A percentile compares a stretch with the other conserved stretches of the same genome.
Conservation (phyloP, 805 yeast genomes). For the Ogataea dorogensis region DNA sequence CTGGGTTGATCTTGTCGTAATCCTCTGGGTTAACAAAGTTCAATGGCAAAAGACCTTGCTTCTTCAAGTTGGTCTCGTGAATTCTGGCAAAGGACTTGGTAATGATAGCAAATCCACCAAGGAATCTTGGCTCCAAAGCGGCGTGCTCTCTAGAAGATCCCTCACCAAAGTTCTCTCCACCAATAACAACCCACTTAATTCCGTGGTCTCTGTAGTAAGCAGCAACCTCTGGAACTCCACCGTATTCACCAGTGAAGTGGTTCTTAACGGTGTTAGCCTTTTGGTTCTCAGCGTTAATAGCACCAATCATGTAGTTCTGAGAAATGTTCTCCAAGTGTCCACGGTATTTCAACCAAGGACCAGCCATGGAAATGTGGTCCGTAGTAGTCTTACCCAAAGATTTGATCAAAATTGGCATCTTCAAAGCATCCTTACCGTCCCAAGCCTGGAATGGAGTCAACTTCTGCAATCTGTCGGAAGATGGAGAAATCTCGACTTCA, state of each 20-base stretch:
- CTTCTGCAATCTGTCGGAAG: conserved; percentile 93
- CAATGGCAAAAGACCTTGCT: conserved; percentile 97
- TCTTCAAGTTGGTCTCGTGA: conserved; percentile 99
- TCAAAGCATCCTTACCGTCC: conserved; percentile 91
- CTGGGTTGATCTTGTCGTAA: conserved; percentile 90
- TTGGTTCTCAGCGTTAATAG: conserved; percentile 92
- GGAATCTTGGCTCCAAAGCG: conserved; percentile 98
- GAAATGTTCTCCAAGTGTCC: conserved; percentile 99
- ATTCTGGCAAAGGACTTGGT: conserved; percentile 98
- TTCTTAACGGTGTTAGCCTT: conserved; percentile 91
- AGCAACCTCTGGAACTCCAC: conserved; percentile 97
- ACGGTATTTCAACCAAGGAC: conserved; percentile 99
- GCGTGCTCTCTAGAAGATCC: conserved; percentile 99
- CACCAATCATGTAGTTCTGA: conserved; percentile 99
- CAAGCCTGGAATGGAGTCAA: conserved; percentile 93
- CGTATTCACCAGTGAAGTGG: conserved; percentile 86
- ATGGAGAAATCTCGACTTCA: conserved; percentile 75
- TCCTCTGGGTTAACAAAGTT: conserved; percentile 87
- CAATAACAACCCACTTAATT: conserved; percentile 94
- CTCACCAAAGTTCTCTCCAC: conserved; percentile 99
- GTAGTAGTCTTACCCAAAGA: conserved; percentile 98
- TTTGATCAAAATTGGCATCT: conserved; percentile 92
- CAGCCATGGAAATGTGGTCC: conserved; percentile 99
- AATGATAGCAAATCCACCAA: conserved; percentile 97
- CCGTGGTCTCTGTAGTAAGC: conserved; percentile 92